These are phyloP conservation scores for Hyphopichia wangnamkhiaoensis DNA, from an alignment of 1,139 yeast genomes.

Conservation along the genomic window DNA sequence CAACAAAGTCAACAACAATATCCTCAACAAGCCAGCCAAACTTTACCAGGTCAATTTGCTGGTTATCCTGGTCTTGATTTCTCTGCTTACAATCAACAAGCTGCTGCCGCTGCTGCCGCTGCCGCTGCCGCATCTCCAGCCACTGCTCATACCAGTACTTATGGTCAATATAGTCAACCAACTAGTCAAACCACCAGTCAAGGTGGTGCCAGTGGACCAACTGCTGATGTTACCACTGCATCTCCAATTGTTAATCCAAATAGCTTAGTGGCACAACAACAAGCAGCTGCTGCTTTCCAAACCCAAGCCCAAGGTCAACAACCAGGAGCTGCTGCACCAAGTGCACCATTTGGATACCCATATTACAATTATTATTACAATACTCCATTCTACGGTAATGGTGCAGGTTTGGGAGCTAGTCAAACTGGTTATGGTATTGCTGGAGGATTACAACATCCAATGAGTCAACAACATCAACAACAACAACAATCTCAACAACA, in stretches of 20 bases:
- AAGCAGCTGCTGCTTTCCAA: conserved; percentile 7
- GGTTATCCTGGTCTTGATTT: conserved; percentile 50
- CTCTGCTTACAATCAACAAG: conserved; percentile 39
- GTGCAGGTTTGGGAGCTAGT: conserved; percentile 25
- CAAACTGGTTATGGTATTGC: conserved; percentile 27
- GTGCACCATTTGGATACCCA: conserved; percentile 47
- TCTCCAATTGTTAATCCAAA: conserved; percentile 32
- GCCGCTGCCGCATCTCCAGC: conserved; percentile 41
- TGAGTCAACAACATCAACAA: conserved; percentile 8
- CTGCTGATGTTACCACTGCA: conserved; percentile 12
- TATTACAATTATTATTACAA: conserved; percentile 47
- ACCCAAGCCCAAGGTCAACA: conserved; percentile 6
- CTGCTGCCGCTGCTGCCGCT: conserved; percentile 31
- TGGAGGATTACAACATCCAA: no score
- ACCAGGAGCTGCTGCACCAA: conserved; percentile 17
- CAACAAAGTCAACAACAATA: conserved; percentile 41
- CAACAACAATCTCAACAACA: conserved; percentile 12
- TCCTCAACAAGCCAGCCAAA: conserved; percentile 43
- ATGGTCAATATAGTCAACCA: conserved; percentile 27
- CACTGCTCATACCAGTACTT: conserved; percentile 21
- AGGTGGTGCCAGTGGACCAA: conserved; percentile 8
- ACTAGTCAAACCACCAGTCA: no score
- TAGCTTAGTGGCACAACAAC: conserved; percentile 15
- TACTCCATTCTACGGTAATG: conserved; percentile 44
- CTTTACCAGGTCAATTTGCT: conserved; percentile 43